Evolutionary conservation across 179 eudicot species (phyloP), one percentile per base, ranked within the genome.

Genomic region (Beta lomatogona): DNA sequence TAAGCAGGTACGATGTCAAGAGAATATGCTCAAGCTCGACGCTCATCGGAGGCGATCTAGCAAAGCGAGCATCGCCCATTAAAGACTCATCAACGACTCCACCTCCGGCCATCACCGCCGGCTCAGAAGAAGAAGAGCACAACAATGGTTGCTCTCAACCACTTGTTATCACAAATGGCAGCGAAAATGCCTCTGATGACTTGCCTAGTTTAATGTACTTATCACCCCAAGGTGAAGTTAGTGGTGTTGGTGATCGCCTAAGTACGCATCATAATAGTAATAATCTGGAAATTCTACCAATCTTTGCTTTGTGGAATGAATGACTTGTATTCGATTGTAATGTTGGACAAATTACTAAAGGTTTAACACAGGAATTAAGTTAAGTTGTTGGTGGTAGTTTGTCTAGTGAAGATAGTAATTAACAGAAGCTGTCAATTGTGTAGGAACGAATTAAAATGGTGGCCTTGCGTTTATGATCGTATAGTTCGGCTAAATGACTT

Each of bases 11-110:
- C 83, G 95, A 93, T 66, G 89, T 91, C 55, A 91, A 87, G 79
- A 77, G 93, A 70, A 93, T 93, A 36, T 82, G 92, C 76, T 87
- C 92, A 3, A 91, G 93, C 84, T 89, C 92, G 1, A 89, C 91
- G 41, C 90, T 93, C 50, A 82, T 90, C 9, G 91, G 85, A 0
- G 89, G 91, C 2, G 97, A 90, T 52, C 88, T 87, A 6, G 93
- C 93, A 46, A 93, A 91, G 81, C 88, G 91, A 3, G 81, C 89
- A 69, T 72, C 87, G 19, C 78, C 81, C 1, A 81, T 14, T 13
- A 83, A 71, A 21, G 89, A 87, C 76, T 52, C 50, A 71, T 45
- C 50, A 14, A 46, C 41, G 41, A 36, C 85, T 13, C 25, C 71
- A 11, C 86, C 85, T 3, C 14, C 85, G 41, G 41, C 41, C 41